phyloP scores from a whole-genome alignment of 2,329 filamentous ascomycete genomes.

The Beauveria caledonica region DNA sequence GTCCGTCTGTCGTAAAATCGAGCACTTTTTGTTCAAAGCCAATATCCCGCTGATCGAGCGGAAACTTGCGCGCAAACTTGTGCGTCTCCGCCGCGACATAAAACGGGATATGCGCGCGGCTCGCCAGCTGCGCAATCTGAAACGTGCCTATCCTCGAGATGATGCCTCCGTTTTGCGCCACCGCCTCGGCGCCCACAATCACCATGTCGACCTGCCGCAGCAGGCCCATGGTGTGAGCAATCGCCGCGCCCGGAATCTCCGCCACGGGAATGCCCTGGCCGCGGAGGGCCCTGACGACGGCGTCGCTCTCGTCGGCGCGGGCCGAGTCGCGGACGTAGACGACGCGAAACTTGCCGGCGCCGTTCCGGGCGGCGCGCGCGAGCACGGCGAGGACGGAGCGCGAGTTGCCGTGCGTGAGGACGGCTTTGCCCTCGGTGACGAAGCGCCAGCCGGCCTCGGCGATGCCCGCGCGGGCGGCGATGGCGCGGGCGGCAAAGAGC shows the following conservation, averaged over 20 bases:
- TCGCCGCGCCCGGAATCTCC: conserved; percentile 45
- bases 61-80: conserved; percentile 88
- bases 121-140: conserved; percentile 77
- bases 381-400: conserved; percentile 75
- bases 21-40: conserved; percentile 71
- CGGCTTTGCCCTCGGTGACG: conserved; percentile 66
- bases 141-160: conserved; percentile 80
- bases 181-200: conserved; percentile 68
- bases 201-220: conserved; percentile 54
- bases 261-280: conserved; percentile 73
- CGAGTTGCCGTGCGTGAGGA: conserved; percentile 87
- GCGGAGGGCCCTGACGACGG: conserved; percentile 63
- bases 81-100: conserved; percentile 93
- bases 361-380: conserved; percentile 52
- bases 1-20: conserved; percentile 54
- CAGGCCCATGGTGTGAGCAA: conserved; percentile 65
- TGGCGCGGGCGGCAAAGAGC: conserved; percentile 79
- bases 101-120: conserved; percentile 61
- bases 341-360: conserved; percentile 64
- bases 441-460: conserved; percentile 71
- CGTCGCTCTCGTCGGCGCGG: conserved; percentile 52
- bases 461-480: conserved; percentile 76
- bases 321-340: conserved; percentile 64
- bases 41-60: conserved; percentile 71
- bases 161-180: conserved; percentile 89